These are phyloP conservation scores for Panicum miliaceum DNA, from an alignment of 176 grass and related monocot species.

Conservation along the genomic window DNA sequence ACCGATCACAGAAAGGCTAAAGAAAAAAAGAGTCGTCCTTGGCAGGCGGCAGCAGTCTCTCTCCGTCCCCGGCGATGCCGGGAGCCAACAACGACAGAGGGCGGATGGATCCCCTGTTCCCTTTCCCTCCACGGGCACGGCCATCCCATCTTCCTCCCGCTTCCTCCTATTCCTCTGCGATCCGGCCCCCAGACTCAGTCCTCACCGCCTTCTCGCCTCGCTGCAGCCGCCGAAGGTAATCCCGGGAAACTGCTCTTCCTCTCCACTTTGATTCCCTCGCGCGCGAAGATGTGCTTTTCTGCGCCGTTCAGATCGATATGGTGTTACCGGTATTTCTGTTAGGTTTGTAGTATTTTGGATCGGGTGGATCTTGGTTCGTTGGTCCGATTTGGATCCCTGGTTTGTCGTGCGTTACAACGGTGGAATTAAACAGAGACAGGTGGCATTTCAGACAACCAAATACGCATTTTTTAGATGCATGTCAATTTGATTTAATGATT, in stretches of 20 bases:
- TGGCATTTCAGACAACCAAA: neutral
- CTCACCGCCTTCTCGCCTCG: neutral
- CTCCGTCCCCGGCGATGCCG: conserved; percentile 16
- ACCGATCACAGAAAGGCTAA: neutral
- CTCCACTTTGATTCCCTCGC: neutral
- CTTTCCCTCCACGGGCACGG: neutral
- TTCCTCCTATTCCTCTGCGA: neutral
- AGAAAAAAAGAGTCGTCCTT: neutral
- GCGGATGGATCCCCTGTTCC: neutral
- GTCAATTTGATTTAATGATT: neutral
- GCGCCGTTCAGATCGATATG: neutral
- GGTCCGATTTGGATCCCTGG: neutral
- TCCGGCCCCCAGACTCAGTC: neutral
- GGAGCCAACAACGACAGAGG: neutral
- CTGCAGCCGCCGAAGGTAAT: neutral
- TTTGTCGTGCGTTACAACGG: neutral
- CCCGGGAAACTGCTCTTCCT: neutral
- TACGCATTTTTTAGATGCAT: neutral
- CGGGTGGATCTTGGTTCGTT: neutral
- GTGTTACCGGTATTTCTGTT: neutral
- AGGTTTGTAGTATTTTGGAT: neutral
- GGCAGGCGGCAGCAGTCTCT: neutral
- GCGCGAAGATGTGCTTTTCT: neutral
- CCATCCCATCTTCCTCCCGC: neutral
- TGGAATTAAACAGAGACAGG: neutral